phyloP scores from a whole-genome alignment of 192 early-diverging fungal species.

The Diversispora epigaea region DNA sequence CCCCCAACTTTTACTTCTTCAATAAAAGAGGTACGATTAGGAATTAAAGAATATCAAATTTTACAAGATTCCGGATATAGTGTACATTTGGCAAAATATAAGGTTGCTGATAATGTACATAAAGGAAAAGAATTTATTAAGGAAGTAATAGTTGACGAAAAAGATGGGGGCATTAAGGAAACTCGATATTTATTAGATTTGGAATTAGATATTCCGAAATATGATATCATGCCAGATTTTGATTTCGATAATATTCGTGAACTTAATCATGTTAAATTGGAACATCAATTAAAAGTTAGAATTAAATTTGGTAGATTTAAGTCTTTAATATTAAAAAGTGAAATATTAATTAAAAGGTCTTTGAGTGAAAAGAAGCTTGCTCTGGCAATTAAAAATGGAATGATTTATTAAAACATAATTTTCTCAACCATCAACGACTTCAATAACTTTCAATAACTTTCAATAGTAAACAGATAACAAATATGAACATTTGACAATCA shows the following conservation, averaged over 20 bases:
- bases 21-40: background rate
- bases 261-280: background rate
- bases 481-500: too few species aligned
- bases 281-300: background rate
- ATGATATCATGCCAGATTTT: background rate
- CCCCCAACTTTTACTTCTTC: background rate
- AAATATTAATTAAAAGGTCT: background rate
- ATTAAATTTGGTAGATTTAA: background rate
- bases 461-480: too few species aligned
- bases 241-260: background rate
- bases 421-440: too few species aligned
- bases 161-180: background rate
- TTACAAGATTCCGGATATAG: background rate
- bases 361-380: background rate
- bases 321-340: background rate
- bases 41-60: constrained; percentile 1
- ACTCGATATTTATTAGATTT: background rate
- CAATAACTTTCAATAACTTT: too few species aligned
- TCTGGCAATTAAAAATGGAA: too few species aligned
- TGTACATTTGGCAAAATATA: background rate
- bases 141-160: background rate
- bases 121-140: background rate
- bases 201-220: background rate
- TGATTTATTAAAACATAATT: too few species aligned
- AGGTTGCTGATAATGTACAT: background rate